A percentile compares a stretch with the other conserved stretches of the same genome.
Conservation (phyloP, 2,329 filamentous ascomycete genomes). For the Beauveria sp. region DNA sequence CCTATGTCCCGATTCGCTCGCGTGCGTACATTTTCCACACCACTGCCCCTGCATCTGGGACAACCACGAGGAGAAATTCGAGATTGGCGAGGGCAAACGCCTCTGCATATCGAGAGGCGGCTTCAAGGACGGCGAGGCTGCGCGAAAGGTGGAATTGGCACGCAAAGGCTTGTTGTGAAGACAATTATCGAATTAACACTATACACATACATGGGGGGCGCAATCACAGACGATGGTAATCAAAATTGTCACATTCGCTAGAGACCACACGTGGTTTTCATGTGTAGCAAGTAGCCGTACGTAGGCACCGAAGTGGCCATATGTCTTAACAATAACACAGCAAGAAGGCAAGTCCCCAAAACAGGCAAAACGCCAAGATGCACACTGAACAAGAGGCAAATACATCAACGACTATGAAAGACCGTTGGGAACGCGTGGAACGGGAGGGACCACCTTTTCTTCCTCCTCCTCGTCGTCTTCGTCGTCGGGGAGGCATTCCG, state of each 20-base stretch:
- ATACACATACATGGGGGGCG: background rate
- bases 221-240: slow-evolving; percentile 7
- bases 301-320: background rate
- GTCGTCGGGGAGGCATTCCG: slow-evolving; percentile 57
- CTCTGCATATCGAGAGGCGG: slow-evolving; percentile 71
- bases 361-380: slow-evolving; percentile 3
- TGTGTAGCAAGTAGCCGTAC: background rate
- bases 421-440: slow-evolving; percentile 39
- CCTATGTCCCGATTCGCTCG: slow-evolving; percentile 86
- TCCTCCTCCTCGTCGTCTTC: slow-evolving; percentile 47
- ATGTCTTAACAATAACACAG: background rate
- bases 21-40: slow-evolving; percentile 93
- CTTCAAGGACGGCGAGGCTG: slow-evolving; percentile 62
- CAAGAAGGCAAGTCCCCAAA: background rate
- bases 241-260: background rate
- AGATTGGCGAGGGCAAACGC: slow-evolving; percentile 61
- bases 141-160: slow-evolving; percentile 70
- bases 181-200: background rate
- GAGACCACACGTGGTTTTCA: background rate
- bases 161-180: slow-evolving; percentile 65
- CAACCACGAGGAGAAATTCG: slow-evolving; percentile 68
- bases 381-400: background rate
- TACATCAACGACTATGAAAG: slow-evolving; percentile 18
- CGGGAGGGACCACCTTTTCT: slow-evolving; percentile 28
- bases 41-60: slow-evolving; percentile 92